Conservation (phyloP, 805 yeast genomes). For the Cyberlindnera subsufficiens region DNA sequence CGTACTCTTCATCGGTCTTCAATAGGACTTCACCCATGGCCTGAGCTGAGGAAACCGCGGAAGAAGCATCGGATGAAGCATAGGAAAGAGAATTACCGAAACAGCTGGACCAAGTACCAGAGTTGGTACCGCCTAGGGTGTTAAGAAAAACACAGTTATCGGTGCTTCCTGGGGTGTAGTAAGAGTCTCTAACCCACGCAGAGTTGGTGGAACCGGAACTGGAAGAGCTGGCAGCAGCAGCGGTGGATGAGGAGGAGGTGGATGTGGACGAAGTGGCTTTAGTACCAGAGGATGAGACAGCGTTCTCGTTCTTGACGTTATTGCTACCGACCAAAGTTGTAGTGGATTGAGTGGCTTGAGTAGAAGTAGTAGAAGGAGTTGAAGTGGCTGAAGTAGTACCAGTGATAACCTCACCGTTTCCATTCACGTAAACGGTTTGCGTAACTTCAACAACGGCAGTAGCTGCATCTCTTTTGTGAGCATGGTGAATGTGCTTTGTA, state of each 20-base stretch:
- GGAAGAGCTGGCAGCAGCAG: slow-evolving; percentile 25
- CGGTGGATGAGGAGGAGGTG: slow-evolving; percentile 26
- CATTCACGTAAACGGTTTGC: slow-evolving; percentile 68
- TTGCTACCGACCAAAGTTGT: slow-evolving; percentile 6
- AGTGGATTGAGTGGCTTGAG: slow-evolving; percentile 20
- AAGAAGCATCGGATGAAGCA: slow-evolving; percentile 70
- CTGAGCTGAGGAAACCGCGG: slow-evolving; percentile 63
- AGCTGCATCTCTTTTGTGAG: slow-evolving; percentile 54
- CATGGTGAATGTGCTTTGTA: slow-evolving; percentile 37
- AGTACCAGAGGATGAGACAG: slow-evolving; percentile 11
- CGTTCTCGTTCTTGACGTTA: not conserved
- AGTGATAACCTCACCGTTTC: slow-evolving; percentile 36
- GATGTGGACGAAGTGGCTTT: slow-evolving; percentile 16
- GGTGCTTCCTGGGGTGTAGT: slow-evolving; percentile 68
- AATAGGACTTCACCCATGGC: slow-evolving; percentile 65
- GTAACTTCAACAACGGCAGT: slow-evolving; percentile 69
- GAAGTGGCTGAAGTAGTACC: slow-evolving; percentile 25
- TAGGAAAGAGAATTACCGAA: slow-evolving; percentile 93
- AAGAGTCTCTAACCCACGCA: slow-evolving; percentile 71
- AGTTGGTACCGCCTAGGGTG: slow-evolving; percentile 82
- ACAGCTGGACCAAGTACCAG: slow-evolving; percentile 81
- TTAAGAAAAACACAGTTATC: slow-evolving; percentile 78
- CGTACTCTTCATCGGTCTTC: slow-evolving; percentile 70
- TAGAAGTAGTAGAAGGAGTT: slow-evolving; percentile 17
- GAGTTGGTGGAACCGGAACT: slow-evolving; percentile 31